phyloP scores from a whole-genome alignment of 2,329 filamentous ascomycete species.

The Capronia americana region DNA sequence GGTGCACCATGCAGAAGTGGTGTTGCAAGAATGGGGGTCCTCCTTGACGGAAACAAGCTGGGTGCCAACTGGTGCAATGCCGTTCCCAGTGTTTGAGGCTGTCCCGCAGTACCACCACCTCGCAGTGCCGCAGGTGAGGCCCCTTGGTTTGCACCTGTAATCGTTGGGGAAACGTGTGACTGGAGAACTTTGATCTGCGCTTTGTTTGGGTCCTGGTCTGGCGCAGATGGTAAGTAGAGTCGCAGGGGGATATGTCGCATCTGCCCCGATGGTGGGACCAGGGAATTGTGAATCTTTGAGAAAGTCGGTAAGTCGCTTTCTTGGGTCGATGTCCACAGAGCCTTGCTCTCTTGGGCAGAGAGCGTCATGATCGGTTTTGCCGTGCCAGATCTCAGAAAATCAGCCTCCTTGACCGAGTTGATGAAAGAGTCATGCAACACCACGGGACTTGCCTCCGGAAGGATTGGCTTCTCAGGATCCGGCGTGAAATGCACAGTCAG shows the following conservation, averaged over 20 bases:
- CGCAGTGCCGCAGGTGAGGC: conserved; percentile 35
- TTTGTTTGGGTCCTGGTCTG: conserved; percentile 51
- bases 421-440: conserved; percentile 70
- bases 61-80: conserved; percentile 79
- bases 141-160: conserved; percentile 40
- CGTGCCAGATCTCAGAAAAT: conserved; percentile 85
- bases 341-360: conserved; percentile 80
- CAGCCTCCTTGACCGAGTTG: conserved; percentile 78
- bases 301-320: conserved; percentile 74
- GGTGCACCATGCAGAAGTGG: conserved; percentile 84
- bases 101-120: conserved; percentile 44
- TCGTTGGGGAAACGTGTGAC: conserved; percentile 67
- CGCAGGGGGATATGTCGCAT: conserved; percentile 86
- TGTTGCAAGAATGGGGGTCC: conserved; percentile 82
- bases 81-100: conserved; percentile 74
- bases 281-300: conserved; percentile 73
- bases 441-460: conserved; percentile 68
- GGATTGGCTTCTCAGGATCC: conserved; percentile 55
- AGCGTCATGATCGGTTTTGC: conserved; percentile 90
- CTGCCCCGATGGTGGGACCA: conserved; percentile 73
- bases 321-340: conserved; percentile 80
- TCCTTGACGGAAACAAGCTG: conserved; percentile 81
- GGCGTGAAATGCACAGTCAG: conserved; percentile 64
- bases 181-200: conserved; percentile 76
- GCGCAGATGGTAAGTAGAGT: conserved; percentile 77